Base-by-base conservation (phyloP, 1,284 basidiomycete genomes). In the Marasmius oreades region DNA sequence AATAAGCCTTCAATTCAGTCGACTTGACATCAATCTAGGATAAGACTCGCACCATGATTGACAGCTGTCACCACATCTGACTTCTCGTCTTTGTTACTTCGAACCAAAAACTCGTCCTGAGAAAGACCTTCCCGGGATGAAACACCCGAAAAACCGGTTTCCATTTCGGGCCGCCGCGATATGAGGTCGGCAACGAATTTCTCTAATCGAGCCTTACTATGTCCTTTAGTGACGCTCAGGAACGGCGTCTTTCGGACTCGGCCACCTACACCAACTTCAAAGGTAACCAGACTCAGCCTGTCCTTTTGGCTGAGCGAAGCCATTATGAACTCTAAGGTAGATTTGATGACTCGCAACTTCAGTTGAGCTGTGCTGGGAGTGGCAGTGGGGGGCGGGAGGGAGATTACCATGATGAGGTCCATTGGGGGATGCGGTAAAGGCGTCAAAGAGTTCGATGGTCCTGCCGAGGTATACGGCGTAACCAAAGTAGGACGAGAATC, bases 51-150 rank as follows among this genome's bases (percentile, higher is more conserved):
- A 88, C 91, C 92, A 65, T 93, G 87, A 68, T 98, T 98, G 58
- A 96, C 90, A 16, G 93, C 95, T 6, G 94, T 95, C 12, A 96
- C 92, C n/a, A 98, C 94, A 69, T 96, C 94, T 14, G 92, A 92
- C 70, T 92, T 90, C 71, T 96, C 93, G 22, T 97, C 93, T 63
- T 86, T 87, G 56, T 83, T 82, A 5, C 84, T 84, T 55, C 85
- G 76, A n/a, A 92, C 83, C 67, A 87, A 71, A 69, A 93, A 95
- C 66, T 88, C 87, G 65, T 92, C 90, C 52, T 81, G 66, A 31
- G 77, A 75, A 1, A 12, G 31, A 14, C 45, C 39, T 52, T 31
- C 54, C 50, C 42, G 75, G 53, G 61, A 69, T 20, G 39, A 16
- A 18, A 14, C 7, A 42, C 39, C 39, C 7, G 39, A 42, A 5